Evolutionary conservation across 192 early-diverging fungal species (phyloP).

Genomic region (Podochytrium sp.): DNA sequence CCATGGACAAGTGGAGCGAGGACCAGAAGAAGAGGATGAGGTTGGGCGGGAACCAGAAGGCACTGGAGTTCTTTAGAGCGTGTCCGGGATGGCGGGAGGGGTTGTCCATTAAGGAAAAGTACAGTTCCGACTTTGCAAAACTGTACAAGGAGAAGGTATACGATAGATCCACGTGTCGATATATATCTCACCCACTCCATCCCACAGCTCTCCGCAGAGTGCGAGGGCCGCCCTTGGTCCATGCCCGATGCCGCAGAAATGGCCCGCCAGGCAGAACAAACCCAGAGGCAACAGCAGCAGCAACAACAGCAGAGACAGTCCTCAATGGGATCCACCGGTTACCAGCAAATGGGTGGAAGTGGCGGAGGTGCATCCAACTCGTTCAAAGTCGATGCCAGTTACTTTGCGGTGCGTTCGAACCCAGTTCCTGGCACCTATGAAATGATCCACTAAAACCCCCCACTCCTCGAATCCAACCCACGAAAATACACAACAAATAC

Average conservation of each 20-base stretch:
- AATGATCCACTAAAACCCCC: background rate
- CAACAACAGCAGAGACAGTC: conserved; percentile 35
- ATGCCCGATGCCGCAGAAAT: conserved; percentile 19
- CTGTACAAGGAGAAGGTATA: conserved; percentile 91
- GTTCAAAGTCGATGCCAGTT: conserved; percentile 72
- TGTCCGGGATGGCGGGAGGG: conserved; percentile 68
- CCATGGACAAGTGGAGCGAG: conserved; percentile 97
- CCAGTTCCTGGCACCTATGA: background rate
- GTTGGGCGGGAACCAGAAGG: conserved; percentile 87
- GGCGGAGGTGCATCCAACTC: conserved; percentile 50
- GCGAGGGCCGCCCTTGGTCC: conserved; percentile 63
- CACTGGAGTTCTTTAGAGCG: conserved; percentile 81
- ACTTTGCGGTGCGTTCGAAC: conserved; percentile 52
- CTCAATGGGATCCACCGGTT: background rate
- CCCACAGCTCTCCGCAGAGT: conserved; percentile 75
- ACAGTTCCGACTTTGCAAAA: conserved; percentile 82
- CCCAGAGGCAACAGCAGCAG: conserved; percentile 36
- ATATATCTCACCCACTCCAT: too few relatives aligned
- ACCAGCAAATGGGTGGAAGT: conserved; percentile 11
- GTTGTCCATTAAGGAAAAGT: conserved; percentile 84
- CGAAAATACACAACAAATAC: background rate
- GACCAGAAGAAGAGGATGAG: conserved; percentile 96
- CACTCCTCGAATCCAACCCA: background rate
- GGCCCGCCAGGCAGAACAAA: background rate
- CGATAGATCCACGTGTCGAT: too few relatives aligned